phyloP scores from a whole-genome alignment of 2,329 filamentous ascomycete species.

The Colletotrichum sp. region DNA sequence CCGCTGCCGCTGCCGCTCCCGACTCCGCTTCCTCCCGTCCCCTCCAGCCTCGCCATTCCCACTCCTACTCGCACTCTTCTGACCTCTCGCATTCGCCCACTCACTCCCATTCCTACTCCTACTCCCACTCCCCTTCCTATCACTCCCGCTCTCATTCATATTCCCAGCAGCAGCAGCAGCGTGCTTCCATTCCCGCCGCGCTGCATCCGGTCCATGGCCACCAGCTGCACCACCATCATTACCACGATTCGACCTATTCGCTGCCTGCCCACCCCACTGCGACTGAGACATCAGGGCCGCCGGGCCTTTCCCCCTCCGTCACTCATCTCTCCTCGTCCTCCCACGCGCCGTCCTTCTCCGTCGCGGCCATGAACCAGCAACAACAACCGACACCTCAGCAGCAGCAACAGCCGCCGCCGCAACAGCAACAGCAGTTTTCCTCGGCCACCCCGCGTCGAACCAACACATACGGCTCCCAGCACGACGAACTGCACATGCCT shows the following conservation, averaged over 20 bases:
- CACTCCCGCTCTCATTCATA: conserved; percentile 5
- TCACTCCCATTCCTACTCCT: background rate
- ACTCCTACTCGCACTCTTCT: background rate
- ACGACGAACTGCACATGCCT: conserved; percentile 62
- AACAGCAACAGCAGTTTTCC: conserved; percentile 40
- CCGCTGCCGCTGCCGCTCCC: background rate
- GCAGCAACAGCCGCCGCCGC: conserved; percentile 28
- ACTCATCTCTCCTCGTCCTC: background rate
- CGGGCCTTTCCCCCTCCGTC: conserved; percentile 19
- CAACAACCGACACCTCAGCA: background rate
- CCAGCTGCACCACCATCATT: conserved; percentile 15
- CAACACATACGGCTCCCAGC: conserved; percentile 43
- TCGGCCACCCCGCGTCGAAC: conserved; percentile 38
- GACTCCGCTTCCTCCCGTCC: conserved; percentile 17
- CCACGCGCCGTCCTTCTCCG: background rate
- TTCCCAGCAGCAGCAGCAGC: background rate
- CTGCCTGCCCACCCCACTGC: conserved; percentile 6
- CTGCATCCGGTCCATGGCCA: conserved; percentile 19
- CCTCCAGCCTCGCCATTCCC: conserved; percentile 7
- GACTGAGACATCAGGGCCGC: conserved; percentile 19
- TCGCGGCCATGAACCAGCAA: conserved; percentile 20
- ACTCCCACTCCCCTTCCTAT: background rate
- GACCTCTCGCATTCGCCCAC: background rate
- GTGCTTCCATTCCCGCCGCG: conserved; percentile 13
- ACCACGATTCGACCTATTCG: conserved; percentile 5